These are phyloP conservation scores for Tephrocybe sp. DNA, from an alignment of 768 basidiomycete genomes.

Conservation along the genomic window DNA sequence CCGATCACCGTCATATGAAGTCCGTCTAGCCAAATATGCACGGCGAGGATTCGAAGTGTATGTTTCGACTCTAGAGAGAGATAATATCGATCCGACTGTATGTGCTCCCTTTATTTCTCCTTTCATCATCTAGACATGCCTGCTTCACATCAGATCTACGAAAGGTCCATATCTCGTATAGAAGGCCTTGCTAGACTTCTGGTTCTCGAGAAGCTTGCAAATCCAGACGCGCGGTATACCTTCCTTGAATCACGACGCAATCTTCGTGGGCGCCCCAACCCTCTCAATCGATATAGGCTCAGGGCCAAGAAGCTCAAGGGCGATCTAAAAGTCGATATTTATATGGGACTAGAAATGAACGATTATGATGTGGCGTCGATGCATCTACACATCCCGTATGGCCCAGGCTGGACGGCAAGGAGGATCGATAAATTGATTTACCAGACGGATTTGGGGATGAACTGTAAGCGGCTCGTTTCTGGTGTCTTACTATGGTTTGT, in stretches of 20 bases:
- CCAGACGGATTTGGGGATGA: slow-evolving; percentile 59
- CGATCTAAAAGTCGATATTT: slow-evolving; percentile 47
- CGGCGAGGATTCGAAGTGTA: slow-evolving; percentile 54
- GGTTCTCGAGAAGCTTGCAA: slow-evolving; percentile 55
- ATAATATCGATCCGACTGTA: slow-evolving; percentile 59
- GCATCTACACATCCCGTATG: slow-evolving; percentile 51
- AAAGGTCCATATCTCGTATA: slow-evolving; percentile 53
- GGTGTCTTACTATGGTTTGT: not conserved
- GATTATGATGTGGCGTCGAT: slow-evolving; percentile 53
- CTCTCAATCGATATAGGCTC: slow-evolving; percentile 23
- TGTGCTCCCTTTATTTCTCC: slow-evolving; percentile 11
- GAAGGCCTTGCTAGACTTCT: slow-evolving; percentile 61
- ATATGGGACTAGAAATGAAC: slow-evolving; percentile 49
- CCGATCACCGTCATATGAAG: slow-evolving; percentile 65
- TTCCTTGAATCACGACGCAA: slow-evolving; percentile 47
- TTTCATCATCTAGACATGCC: too few relatives aligned
- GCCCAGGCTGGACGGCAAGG: slow-evolving; percentile 55
- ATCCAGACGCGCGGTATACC: slow-evolving; percentile 37
- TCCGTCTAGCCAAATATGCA: slow-evolving; percentile 58
- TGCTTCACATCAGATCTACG: slow-evolving; percentile 66
- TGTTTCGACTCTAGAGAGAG: slow-evolving; percentile 47
- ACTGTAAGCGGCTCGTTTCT: slow-evolving; percentile 32
- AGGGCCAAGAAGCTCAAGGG: slow-evolving; percentile 45
- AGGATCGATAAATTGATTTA: slow-evolving; percentile 56
- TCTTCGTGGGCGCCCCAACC: slow-evolving; percentile 47